Conservation (phyloP, 768 basidiomycete genomes). For the Suillus paluster region DNA sequence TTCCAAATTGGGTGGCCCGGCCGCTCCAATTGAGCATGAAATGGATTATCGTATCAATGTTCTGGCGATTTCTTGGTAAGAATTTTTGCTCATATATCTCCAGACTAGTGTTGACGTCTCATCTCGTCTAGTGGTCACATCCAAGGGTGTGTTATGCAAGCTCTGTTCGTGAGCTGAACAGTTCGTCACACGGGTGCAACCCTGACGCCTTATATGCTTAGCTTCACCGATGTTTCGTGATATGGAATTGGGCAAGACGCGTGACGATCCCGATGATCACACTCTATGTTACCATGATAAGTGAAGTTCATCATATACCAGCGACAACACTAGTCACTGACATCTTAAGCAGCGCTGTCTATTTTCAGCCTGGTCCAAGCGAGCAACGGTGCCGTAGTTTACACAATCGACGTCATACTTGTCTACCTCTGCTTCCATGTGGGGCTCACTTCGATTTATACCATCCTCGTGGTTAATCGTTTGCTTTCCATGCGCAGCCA, state of each 20-base stretch:
- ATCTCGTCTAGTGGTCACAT: too few relatives aligned
- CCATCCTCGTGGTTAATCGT: slow-evolving; percentile 33
- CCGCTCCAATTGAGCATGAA: too few relatives aligned
- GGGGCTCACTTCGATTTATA: slow-evolving; percentile 35
- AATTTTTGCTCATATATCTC: too few relatives aligned
- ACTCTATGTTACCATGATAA: slow-evolving; percentile 16
- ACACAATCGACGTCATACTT: slow-evolving; percentile 24
- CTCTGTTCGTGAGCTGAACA: neutral
- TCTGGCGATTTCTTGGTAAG: too few relatives aligned
- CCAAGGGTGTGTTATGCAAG: neutral
- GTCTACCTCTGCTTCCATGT: slow-evolving; percentile 35
- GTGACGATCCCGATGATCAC: slow-evolving; percentile 19
- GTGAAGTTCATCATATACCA: too few relatives aligned
- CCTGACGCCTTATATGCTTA: neutral
- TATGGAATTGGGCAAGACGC: slow-evolving; percentile 20
- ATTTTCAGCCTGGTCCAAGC: slow-evolving; percentile 19
- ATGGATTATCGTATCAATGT: too few relatives aligned
- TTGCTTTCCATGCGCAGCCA: slow-evolving; percentile 28
- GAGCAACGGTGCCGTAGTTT: slow-evolving; percentile 19
- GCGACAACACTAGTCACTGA: too few relatives aligned
- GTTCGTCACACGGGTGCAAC: neutral
- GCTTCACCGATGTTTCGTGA: slow-evolving; percentile 15
- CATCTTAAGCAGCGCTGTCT: too few relatives aligned
- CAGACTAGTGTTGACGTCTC: too few relatives aligned
- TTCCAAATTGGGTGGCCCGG: too few relatives aligned